Base-by-base conservation (phyloP, 345 rosid species). In the Rhizophora mangle region DNA sequence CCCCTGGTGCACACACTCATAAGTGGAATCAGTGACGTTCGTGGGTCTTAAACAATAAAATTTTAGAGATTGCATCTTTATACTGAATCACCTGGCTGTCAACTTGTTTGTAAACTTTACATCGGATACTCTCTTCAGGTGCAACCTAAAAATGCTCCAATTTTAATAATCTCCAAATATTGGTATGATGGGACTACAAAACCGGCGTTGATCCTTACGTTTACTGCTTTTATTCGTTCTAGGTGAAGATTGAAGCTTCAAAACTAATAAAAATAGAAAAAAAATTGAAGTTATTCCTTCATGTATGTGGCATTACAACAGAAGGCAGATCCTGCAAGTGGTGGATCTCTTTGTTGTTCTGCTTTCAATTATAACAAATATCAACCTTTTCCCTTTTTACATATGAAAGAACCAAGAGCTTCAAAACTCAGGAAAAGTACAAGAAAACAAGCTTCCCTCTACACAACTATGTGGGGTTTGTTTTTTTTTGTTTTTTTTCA, bases 301-400 rank as follows among this genome's bases (percentile, higher is more conserved):
- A 20, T 53, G 52, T 67, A 30, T 59, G 60, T 16, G 15, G 47
- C 60, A 64, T 30, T 53, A 65, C 60, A 24, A n/a, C 51, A 56
- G 65, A 24, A 60, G 53, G 68, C 67, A 68, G 64, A 31, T 6
- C 73, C 58, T 66, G 61, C 34, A 51, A 49, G 16, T 60, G 10
- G 29, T 62, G 65, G 52, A 73, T 43, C 46, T 64, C 4, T 68
- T 32, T 68, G 52, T 51, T 21, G 43, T 20, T 22, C 72, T 64
- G 72, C 65, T 68, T 59, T 63, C 59, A 72, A 68, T 69, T 26
- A 60, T 64, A 62, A 76, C 61, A 75, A 75, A 71, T 71, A 61
- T 29, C 65, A 62, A 62, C 62, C 6, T 66, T 70, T 47, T 43
- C 49, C 72, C 47, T 62, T 71, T 79, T 78, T 80, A 82, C 87